Conservation (phyloP, 495 filamentous ascomycete genomes). For the Podospora pseudopauciseta region DNA sequence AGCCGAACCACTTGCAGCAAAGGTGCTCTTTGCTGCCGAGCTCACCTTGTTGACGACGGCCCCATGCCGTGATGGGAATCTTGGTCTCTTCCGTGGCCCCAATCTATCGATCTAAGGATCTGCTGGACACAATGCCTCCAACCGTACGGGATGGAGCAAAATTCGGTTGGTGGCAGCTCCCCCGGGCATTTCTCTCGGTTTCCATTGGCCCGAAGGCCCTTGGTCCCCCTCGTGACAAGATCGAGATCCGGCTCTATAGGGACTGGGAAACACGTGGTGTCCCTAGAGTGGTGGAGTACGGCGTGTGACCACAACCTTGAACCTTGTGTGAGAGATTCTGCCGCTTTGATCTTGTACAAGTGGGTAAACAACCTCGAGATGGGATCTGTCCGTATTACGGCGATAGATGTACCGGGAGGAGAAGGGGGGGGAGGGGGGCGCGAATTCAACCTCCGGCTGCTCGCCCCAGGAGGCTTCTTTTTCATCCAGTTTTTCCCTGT, state of each 20-base stretch:
- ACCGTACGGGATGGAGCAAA: neutral
- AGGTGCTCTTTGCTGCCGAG: neutral
- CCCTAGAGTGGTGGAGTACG: conserved; percentile 6
- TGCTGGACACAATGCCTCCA: neutral
- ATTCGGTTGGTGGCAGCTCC: conserved; percentile 1
- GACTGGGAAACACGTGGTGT: conserved; percentile 9
- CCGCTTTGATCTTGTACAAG: conserved; percentile 9
- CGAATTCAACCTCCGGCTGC: neutral
- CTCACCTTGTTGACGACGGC: neutral
- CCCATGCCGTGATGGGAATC: neutral
- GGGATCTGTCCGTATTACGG: neutral
- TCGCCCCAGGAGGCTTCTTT: neutral
- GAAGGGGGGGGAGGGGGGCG: no score
- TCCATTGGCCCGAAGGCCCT: neutral
- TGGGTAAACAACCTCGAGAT: conserved; percentile 1
- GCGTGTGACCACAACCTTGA: neutral
- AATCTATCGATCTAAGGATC: neutral
- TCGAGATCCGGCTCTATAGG: conserved; percentile 4
- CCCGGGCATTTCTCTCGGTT: neutral
- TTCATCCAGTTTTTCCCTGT: neutral
- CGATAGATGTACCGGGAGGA: neutral
- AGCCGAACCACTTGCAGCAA: neutral
- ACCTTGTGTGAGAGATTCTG: conserved; percentile 1
- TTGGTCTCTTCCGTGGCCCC: neutral
- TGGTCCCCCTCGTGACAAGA: neutral